Evolutionary conservation across 139 green algal genomes (phyloP).

Genomic region (Deuterostichococcus epilithicus): DNA sequence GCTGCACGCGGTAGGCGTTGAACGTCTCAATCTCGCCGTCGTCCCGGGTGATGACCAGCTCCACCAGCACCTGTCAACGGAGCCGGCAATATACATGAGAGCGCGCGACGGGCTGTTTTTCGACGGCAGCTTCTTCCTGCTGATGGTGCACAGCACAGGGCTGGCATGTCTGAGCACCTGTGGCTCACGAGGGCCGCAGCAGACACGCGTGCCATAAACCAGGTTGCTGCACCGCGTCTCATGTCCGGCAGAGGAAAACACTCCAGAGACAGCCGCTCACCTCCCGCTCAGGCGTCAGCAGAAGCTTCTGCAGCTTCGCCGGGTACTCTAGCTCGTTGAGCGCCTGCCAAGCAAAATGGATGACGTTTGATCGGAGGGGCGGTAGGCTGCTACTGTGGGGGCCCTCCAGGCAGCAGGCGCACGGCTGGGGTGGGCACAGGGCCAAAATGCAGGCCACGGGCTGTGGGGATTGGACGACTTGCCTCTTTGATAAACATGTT

Average conservation of each 20-base stretch:
- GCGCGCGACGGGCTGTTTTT: too few relatives aligned
- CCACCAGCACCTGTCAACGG: slow-evolving; percentile 56
- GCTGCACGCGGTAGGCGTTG: slow-evolving; percentile 81
- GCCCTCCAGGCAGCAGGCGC: too few relatives aligned
- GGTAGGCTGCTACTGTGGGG: too few relatives aligned
- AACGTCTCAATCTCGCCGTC: slow-evolving; percentile 56
- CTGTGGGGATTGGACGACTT: neutral
- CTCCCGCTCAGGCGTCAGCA: slow-evolving; percentile 71
- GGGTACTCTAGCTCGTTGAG: slow-evolving; percentile 53
- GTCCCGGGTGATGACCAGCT: slow-evolving; percentile 76
- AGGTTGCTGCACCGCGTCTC: slow-evolving; percentile 37
- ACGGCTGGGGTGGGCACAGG: too few relatives aligned
- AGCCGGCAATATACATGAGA: too few relatives aligned
- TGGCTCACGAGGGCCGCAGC: too few relatives aligned
- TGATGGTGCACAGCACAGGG: too few relatives aligned
- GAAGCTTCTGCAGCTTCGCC: slow-evolving; percentile 62
- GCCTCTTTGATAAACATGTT: slow-evolving; percentile 77
- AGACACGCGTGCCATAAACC: too few relatives aligned
- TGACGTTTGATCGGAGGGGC: too few relatives aligned
- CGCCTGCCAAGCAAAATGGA: slow-evolving; percentile 55
- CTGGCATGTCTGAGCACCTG: too few relatives aligned
- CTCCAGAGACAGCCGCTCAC: slow-evolving; percentile 71
- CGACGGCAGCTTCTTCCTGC: too few relatives aligned
- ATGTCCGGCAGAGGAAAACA: slow-evolving; percentile 61
- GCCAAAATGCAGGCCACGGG: too few relatives aligned